Evolutionary conservation across 164 flowering plant species (phyloP), one percentile per base, ranked within the genome.

Genomic region (Vitis amurensis): DNA sequence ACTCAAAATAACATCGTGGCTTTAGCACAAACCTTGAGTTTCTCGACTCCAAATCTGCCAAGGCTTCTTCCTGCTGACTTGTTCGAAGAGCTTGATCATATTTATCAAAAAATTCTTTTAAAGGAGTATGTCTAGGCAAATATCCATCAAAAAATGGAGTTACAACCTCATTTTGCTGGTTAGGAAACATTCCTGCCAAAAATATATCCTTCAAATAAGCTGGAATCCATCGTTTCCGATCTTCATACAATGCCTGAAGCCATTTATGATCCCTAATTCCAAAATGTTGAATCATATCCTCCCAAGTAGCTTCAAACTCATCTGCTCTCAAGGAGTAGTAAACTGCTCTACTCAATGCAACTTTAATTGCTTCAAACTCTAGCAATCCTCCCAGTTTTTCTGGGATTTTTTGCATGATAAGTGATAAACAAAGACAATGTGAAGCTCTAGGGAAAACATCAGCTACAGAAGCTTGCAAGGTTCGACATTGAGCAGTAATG

Each of bases 371-470:
- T 65, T 79, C 86, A 29, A 71, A 81, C 4, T 79, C 80, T 57
- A 57, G 61, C 59, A 76, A 29, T 7, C 77, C 85, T 50, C 81
- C 81, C 50, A 82, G 55, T 58, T 66, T 73, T 62, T 74, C 75
- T 3, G 73, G 67, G 75, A 77, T 62, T 27, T 68, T 82, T 49
- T 80, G 71, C 80, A 81, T 78, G 60, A 86, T 74, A 56, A 60
- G 71, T 23, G 87, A 75, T 53, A 78, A 61, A 44, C 68, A 70
- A 47, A 81, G 51, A 55, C 81, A 77, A 70, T 82, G 87, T 55
- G 71, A 74, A 64, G 87, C 81, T 74, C 86, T 72, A 0, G 90
- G 87, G 64, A 86, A 86, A 49, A 84, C 86, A 56, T 84, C 87
- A 2, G 79, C 56, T 19, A 82, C 67, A 52, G 84, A 83, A 63